Conservation (phyloP, 139 green algal genomes). For the Pseudopediastrum boryanum region DNA sequence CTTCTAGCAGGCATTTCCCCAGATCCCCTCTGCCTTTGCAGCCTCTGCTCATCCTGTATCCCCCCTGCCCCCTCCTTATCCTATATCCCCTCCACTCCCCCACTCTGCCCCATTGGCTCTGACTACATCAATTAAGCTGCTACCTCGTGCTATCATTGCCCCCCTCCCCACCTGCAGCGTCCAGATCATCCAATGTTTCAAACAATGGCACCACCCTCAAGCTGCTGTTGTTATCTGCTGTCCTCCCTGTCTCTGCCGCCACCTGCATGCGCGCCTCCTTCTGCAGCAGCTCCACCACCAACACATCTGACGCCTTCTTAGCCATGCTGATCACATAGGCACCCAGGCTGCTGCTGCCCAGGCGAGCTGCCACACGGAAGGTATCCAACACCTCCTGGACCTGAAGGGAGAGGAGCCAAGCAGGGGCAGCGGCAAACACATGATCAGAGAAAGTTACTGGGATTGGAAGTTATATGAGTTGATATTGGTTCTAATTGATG, state of each 20-base stretch:
- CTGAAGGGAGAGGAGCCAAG: constrained; percentile 28
- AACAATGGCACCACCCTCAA: constrained; percentile 96
- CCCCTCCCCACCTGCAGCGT: constrained; percentile 57
- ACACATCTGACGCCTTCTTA: constrained; percentile 84
- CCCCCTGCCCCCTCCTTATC: too few relatives aligned
- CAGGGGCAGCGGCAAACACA: neutral
- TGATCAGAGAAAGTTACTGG: neutral
- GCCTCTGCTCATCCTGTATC: too few relatives aligned
- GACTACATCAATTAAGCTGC: too few relatives aligned
- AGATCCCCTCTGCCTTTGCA: too few relatives aligned
- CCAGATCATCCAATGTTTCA: constrained; percentile 93
- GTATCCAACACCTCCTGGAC: constrained; percentile 90
- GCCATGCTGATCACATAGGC: constrained; percentile 98
- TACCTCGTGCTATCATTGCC: constrained; percentile 39
- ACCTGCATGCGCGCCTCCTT: constrained; percentile 74
- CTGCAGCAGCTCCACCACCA: constrained; percentile 96
- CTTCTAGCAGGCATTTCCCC: too few relatives aligned
- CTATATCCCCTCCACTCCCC: neutral
- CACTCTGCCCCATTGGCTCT: too few relatives aligned
- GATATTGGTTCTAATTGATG: neutral
- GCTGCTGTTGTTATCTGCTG: constrained; percentile 40
- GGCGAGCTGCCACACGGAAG: constrained; percentile 45
- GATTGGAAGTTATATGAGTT: neutral
- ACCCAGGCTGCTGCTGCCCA: constrained; percentile 70
- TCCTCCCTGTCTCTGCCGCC: constrained; percentile 41